These are phyloP conservation scores for Suhomyces panamericanus DNA, from an alignment of 1,139 yeast genomes.

Conservation along the genomic window DNA sequence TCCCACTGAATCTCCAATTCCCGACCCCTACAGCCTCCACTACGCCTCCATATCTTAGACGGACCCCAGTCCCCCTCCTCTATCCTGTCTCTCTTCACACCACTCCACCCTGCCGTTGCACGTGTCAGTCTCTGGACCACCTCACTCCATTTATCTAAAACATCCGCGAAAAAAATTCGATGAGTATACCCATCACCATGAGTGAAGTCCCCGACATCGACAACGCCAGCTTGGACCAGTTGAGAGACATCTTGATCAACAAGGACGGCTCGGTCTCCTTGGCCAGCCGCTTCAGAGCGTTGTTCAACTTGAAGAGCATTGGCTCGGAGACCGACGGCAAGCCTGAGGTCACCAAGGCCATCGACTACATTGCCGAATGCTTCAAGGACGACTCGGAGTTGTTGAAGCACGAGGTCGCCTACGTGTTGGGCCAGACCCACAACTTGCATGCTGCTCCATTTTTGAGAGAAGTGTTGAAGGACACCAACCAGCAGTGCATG, in stretches of 20 bases:
- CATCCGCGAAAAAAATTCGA: constrained; percentile 6
- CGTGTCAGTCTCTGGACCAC: background rate
- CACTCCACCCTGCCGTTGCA: background rate
- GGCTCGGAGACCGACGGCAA: constrained; percentile 63
- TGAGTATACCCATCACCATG: constrained; percentile 17
- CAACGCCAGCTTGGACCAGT: constrained; percentile 58
- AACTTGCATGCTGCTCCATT: constrained; percentile 75
- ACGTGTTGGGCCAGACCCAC: constrained; percentile 95
- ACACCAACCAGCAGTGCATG: constrained; percentile 78
- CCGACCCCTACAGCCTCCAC: background rate
- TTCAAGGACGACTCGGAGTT: constrained; percentile 86
- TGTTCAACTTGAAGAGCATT: constrained; percentile 82
- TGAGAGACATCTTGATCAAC: constrained; percentile 69
- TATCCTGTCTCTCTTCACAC: too few relatives aligned
- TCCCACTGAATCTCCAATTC: too few relatives aligned
- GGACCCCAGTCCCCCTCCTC: too few relatives aligned
- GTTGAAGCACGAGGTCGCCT: constrained; percentile 96
- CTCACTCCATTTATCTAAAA: background rate
- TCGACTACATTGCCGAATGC: constrained; percentile 79
- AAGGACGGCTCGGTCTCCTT: constrained; percentile 66
- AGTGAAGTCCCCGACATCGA: constrained; percentile 44
- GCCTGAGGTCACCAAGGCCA: constrained; percentile 58
- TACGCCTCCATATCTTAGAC: too few relatives aligned
- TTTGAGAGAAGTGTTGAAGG: constrained; percentile 69
- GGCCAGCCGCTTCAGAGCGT: constrained; percentile 88